Percentiles rank a stretch among this genome's conserved stretches.
Evolutionary conservation across 1,284 basidiomycete species (phyloP).

Genomic region (Exobasidium rhododendri): DNA sequence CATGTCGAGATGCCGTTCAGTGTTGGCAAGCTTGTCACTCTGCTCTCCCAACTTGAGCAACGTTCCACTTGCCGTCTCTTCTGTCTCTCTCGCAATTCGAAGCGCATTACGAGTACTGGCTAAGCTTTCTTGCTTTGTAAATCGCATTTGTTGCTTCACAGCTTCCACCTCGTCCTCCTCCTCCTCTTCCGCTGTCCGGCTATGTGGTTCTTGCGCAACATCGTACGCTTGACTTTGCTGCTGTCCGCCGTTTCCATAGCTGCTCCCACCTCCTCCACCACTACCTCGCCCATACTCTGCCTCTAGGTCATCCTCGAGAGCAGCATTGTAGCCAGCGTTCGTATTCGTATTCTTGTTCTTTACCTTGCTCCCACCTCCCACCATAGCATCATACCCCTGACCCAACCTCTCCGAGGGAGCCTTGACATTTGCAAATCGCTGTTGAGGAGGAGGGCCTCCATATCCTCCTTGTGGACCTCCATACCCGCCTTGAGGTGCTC

Average conservation of each 20-base stretch:
- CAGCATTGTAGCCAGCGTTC: not conserved
- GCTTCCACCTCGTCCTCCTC: constrained; percentile 94
- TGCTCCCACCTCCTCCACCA: not conserved
- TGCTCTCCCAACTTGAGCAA: constrained; percentile 84
- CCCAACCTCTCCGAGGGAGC: constrained; percentile 34
- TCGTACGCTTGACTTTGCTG: constrained; percentile 57
- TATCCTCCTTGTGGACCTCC: constrained; percentile 3
- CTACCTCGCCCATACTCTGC: constrained; percentile 49
- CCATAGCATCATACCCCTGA: constrained; percentile 34
- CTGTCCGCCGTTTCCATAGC: constrained; percentile 24
- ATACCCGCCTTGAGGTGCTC: constrained; percentile 3
- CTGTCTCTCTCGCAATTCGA: constrained; percentile 85
- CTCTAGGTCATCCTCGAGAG: constrained; percentile 28
- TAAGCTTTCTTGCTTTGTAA: constrained; percentile 88
- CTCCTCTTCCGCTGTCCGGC: constrained; percentile 58
- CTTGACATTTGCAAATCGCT: constrained; percentile 29
- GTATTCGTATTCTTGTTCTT: not conserved
- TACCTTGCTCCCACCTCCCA: constrained; percentile 20
- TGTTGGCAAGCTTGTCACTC: constrained; percentile 81
- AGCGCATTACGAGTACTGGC: constrained; percentile 88
- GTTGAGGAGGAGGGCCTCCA: constrained; percentile 7
- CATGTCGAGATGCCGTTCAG: constrained; percentile 91
- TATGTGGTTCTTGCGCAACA: constrained; percentile 6
- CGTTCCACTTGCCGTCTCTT: constrained; percentile 89
- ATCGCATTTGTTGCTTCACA: constrained; percentile 88